These are phyloP conservation scores for Trichophyton mentagrophytes DNA, from an alignment of 2,329 filamentous ascomycete genomes.

Conservation along the genomic window DNA sequence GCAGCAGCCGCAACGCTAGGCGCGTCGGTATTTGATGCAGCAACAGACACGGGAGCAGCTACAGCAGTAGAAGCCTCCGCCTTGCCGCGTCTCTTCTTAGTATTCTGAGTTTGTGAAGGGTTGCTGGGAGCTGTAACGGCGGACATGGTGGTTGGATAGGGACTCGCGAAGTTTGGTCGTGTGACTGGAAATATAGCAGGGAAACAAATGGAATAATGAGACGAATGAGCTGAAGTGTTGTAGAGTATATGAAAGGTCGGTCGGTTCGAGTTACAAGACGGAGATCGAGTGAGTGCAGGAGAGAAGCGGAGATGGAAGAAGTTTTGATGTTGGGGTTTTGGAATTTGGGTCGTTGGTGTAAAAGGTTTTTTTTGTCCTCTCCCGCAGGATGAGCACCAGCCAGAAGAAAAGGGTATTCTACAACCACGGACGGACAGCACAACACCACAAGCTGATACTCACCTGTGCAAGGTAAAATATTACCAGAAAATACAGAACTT, in stretches of 20 bases:
- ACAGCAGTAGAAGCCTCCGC: slow-evolving; percentile 36
- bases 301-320: slow-evolving; percentile 3
- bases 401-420: not conserved
- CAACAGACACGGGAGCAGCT: slow-evolving; percentile 34
- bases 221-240: slow-evolving; percentile 8
- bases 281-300: not conserved
- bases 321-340: not conserved
- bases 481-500: no score
- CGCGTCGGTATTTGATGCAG: slow-evolving; percentile 21
- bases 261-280: slow-evolving; percentile 1
- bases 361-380: slow-evolving; percentile 1
- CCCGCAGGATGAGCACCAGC: not conserved
- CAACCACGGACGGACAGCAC: not conserved
- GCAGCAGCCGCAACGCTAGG: slow-evolving; percentile 9
- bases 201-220: not conserved
- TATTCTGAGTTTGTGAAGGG: slow-evolving; percentile 54
- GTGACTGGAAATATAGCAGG: slow-evolving; percentile 4
- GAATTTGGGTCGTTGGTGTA: not conserved
- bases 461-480: not conserved
- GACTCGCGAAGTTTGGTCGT: not conserved
- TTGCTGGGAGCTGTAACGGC: slow-evolving; percentile 52
- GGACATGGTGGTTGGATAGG: slow-evolving; percentile 38
- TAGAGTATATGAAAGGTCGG: not conserved
- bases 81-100: slow-evolving; percentile 50
- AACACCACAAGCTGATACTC: not conserved